Conservation (phyloP, 441 rosid species). For the Gossypium gossypioides region DNA sequence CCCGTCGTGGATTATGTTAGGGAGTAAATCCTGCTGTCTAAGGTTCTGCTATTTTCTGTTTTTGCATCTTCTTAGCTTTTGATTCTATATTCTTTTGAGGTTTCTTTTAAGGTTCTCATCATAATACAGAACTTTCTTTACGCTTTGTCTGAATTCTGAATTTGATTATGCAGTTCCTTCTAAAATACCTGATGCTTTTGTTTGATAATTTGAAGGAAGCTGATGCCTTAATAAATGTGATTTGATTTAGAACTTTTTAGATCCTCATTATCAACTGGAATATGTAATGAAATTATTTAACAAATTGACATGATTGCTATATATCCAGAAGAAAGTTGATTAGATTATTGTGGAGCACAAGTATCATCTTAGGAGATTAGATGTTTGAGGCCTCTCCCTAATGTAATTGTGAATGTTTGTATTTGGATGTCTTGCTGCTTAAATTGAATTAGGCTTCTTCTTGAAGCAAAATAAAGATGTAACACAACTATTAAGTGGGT, state of each 20-base stretch:
- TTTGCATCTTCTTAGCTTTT: neutral
- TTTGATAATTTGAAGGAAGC: no score
- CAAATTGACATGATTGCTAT: neutral
- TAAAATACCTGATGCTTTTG: neutral
- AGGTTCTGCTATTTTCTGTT: neutral
- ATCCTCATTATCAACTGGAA: neutral
- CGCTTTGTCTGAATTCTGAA: neutral
- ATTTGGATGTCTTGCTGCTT: neutral
- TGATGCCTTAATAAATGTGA: neutral
- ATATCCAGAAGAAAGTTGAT: neutral
- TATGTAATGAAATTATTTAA: neutral
- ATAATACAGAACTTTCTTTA: neutral
- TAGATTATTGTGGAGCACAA: neutral
- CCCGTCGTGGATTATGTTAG: neutral
- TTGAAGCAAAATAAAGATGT: conserved; percentile 1
- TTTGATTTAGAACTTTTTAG: neutral
- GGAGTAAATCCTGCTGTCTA: neutral
- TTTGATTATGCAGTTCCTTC: neutral
- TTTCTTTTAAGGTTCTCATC: neutral
- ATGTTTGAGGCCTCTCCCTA: neutral
- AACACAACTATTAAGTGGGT: neutral
- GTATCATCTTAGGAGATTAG: neutral
- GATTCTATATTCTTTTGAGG: neutral
- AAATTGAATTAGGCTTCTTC: neutral
- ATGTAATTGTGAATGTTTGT: neutral